Evolutionary conservation across 805 yeast genomes (phyloP).

Genomic region (Kockiozyma suomiensis): DNA sequence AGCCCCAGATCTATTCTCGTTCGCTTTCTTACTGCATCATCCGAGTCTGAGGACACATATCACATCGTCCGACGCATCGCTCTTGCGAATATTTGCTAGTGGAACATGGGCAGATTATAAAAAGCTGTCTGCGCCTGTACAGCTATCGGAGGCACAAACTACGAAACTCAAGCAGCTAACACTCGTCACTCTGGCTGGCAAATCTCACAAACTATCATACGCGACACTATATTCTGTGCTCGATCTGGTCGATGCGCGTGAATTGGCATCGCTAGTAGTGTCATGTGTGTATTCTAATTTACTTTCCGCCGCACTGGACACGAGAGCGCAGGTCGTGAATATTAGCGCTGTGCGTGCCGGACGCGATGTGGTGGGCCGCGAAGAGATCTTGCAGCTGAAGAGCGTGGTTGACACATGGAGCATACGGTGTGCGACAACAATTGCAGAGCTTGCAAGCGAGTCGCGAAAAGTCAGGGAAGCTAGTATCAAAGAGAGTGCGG

Average conservation of each 20-base stretch:
- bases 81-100: conserved; percentile 24
- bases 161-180: conserved; percentile 29
- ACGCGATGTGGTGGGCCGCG: conserved; percentile 22
- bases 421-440: conserved; percentile 17
- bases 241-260: conserved; percentile 11
- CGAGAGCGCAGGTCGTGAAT: conserved; percentile 19
- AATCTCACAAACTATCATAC: conserved; percentile 20
- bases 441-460: conserved; percentile 14
- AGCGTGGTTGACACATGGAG: conserved; percentile 24
- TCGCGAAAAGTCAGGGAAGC: conserved; percentile 16
- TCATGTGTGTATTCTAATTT: conserved; percentile 25
- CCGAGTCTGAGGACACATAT: conserved; percentile 13
- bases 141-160: conserved; percentile 18
- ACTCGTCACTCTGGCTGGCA: conserved; percentile 23
- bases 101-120: conserved; percentile 32
- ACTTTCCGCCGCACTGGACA: conserved; percentile 27
- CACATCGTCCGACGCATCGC: not conserved
- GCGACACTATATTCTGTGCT: conserved; percentile 11
- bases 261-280: conserved; percentile 17
- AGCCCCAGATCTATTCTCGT: conserved; percentile 22
- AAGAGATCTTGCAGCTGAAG: conserved; percentile 4
- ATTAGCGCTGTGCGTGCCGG: conserved; percentile 26
- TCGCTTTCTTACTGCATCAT: conserved; percentile 7
- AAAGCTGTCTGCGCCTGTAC: not conserved
- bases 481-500: conserved; percentile 10